Base-by-base conservation (phyloP, 2,329 filamentous ascomycete species). In the Raffaelea ambrosiae region DNA sequence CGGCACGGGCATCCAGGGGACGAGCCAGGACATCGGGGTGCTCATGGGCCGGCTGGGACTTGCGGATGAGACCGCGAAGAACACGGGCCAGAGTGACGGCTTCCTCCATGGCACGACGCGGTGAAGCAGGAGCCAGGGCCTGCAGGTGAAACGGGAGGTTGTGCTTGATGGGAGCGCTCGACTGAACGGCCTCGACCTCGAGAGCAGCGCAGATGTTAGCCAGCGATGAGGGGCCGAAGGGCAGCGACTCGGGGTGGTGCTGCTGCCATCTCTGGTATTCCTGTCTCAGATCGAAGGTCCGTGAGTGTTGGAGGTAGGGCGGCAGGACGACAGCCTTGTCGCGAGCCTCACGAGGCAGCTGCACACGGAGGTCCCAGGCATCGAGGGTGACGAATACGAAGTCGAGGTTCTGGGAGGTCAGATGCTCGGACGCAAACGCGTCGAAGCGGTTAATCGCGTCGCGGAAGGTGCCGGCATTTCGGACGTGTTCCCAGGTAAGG, bases 231-330 rank as follows among this genome's bases (percentile, higher is more conserved):
- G 93, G 91, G 18, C 91, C 93, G 62, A 97, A 98, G 3, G 93
- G 91, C 47, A 98, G 78, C 49, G 91, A 96, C 71, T 98, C 93
- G 36, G 93, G 93, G 62, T 98, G 93, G 67, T 97, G 91, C 61
- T 94, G 88, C 69, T 97, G 93, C 90, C 93, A 98, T 64, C 90
- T 81, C 71, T 96, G 90, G 66, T 98, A 98, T 70, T 98, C 93
- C 60, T 89, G 95, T 54, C 93, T 86, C 49, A 98, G 79, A 64
- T 97, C 93, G 64, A 97, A 98, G 49, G 91, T 95, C 52, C 93
- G 84, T 36, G 93, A 96, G 73, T 98, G 93, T 72, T 98, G 93
- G 51, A 98, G 79, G 67, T 98, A 98, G 10, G 91, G 86, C 20
- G 93, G 93, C 33, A 98, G 80, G 45, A 97, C 93, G 39, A 97